A percentile compares a stretch with the other conserved stretches of the same genome.
Evolutionary conservation across 1,139 yeast species (phyloP).

Genomic region (Yamadazyma epiphylla): DNA sequence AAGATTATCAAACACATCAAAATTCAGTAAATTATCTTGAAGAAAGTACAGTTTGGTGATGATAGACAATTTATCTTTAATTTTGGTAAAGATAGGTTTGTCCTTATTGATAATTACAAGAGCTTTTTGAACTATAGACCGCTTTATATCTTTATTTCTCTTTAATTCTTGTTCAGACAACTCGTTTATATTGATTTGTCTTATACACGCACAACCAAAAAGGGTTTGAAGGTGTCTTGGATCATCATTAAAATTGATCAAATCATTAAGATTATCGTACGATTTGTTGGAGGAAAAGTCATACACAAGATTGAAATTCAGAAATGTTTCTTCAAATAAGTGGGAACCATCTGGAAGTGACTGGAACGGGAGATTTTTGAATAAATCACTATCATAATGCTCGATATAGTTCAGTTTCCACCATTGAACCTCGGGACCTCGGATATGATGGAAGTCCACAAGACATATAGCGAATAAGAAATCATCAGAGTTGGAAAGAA

Average conservation of each 20-base stretch:
- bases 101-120: slow-evolving; percentile 77
- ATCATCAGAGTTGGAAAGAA: slow-evolving; percentile 17
- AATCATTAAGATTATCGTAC: slow-evolving; percentile 40
- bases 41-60: slow-evolving; percentile 83
- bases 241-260: slow-evolving; percentile 40
- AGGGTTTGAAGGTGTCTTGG: slow-evolving; percentile 61
- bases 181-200: slow-evolving; percentile 70
- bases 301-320: slow-evolving; percentile 83
- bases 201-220: slow-evolving; percentile 90
- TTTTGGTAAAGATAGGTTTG: slow-evolving; percentile 83
- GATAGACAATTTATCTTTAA: slow-evolving; percentile 84
- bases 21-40: slow-evolving; percentile 74
- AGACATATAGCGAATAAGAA: slow-evolving; percentile 79
- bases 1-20: slow-evolving; percentile 61
- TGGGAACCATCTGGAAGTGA: slow-evolving; percentile 97
- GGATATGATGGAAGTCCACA: slow-evolving; percentile 88
- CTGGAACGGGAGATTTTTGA: slow-evolving; percentile 92
- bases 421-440: slow-evolving; percentile 95
- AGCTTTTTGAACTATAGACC: slow-evolving; percentile 90
- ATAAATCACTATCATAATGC: slow-evolving; percentile 42
- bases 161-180: slow-evolving; percentile 44
- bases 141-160: slow-evolving; percentile 61
- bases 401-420: slow-evolving; percentile 68
- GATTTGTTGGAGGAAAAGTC: slow-evolving; percentile 53
- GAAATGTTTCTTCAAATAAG: slow-evolving; percentile 84